Conservation (phyloP, 352 stramenopile species). For the Pythium phragmiticola region DNA sequence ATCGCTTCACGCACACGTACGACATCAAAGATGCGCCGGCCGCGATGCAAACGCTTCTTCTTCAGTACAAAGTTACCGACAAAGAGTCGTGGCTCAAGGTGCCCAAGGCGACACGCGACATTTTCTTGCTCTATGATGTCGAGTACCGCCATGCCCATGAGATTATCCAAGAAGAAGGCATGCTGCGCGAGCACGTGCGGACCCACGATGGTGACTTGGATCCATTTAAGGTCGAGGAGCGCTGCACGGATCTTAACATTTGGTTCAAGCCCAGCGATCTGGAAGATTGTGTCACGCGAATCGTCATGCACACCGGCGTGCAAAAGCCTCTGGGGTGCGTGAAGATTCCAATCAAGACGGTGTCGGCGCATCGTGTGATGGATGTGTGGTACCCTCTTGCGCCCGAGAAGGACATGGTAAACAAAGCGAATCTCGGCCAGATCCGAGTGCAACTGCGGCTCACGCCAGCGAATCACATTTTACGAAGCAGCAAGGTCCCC, state of each 20-base stretch:
- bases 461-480: slow-evolving; percentile 30
- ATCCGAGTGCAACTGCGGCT: slow-evolving; percentile 56
- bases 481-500: slow-evolving; percentile 39
- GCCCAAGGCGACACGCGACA: slow-evolving; percentile 43
- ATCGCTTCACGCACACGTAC: slow-evolving; percentile 43
- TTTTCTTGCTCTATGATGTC: slow-evolving; percentile 72
- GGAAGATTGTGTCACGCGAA: slow-evolving; percentile 63
- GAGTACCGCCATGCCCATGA: slow-evolving; percentile 64
- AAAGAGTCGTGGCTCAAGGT: slow-evolving; percentile 52
- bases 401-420: slow-evolving; percentile 64
- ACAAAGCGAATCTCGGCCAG: slow-evolving; percentile 57
- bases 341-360: slow-evolving; percentile 62
- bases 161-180: slow-evolving; percentile 55
- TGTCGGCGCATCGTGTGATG: slow-evolving; percentile 55
- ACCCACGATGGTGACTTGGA: slow-evolving; percentile 60
- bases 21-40: slow-evolving; percentile 35
- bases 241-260: slow-evolving; percentile 62
- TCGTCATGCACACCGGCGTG: slow-evolving; percentile 41
- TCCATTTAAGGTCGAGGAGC: slow-evolving; percentile 48
- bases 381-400: slow-evolving; percentile 67
- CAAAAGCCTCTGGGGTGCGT: slow-evolving; percentile 57
- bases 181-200: slow-evolving; percentile 59
- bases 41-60: slow-evolving; percentile 36
- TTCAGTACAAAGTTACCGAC: slow-evolving; percentile 52
- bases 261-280: slow-evolving; percentile 60